Base-by-base conservation (phyloP, 805 yeast species). In the Saccharomycopsis capsularis region DNA sequence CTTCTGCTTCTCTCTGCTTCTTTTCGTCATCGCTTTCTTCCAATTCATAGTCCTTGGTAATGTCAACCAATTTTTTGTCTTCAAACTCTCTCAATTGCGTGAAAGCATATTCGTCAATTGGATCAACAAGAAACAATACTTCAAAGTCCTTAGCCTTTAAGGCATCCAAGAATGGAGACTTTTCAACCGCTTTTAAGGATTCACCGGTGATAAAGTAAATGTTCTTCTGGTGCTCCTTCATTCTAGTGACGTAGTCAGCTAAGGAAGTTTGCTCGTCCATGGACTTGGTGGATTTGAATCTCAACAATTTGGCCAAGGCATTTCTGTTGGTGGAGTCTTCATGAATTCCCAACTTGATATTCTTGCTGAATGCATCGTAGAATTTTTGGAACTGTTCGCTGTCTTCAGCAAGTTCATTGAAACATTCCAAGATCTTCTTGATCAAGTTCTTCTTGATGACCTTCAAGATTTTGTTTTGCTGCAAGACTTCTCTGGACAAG, bases 181-280 rank as follows among this genome's bases (percentile, higher is more conserved):
- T 88, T 80, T 93, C 97, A 64, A 93, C 95, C 61, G 96, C 88
- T 82, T 93, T 91, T 68, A 87, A 70, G 55, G 95, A 80, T 79
- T 93, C 99, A 84, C 99, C 99, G 68, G 99, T 93, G 72, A 93
- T 93, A 82, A 79, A 93, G 83, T 93, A 93, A 67, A 93, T 87
- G 80, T 93, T 93, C 93, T 93, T 90, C 79, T 93, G 99, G 79
- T 88, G 96, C 75, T 89, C 97, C 70, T 93, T 96, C 99, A 93
- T 93, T 76, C 98, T 86, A 60, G 98, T 91, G 58, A 93, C 95
- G 76, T 93, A 93, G 76, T 93, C 99, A 60, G 95, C 73, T 66
- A 93, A 80, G 36, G 98, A 91, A 60, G 97, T 91, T 70, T 77
- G 69, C 78, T 93, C 99, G 66, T 91, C 99, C 62, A 79, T 66